Evolutionary conservation across 2,329 filamentous ascomycete genomes (phyloP).

Genomic region (Ophidiomyces ophidiicola): DNA sequence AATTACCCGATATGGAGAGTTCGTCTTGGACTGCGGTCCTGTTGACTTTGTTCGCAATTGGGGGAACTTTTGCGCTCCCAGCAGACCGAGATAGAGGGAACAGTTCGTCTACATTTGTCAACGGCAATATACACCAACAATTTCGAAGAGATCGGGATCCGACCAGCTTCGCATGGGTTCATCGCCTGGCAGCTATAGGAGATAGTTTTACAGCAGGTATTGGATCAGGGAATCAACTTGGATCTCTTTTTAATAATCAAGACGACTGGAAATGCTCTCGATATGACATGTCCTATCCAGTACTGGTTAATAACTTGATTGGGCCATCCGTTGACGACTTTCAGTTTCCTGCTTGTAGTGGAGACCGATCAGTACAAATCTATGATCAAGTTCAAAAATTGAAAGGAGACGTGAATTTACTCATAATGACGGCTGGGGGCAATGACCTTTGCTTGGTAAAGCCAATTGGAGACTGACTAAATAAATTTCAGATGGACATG

Average conservation of each 20-base stretch:
- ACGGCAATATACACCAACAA: too few relatives aligned
- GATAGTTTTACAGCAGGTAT: constrained; percentile 32
- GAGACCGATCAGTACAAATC: constrained; percentile 20
- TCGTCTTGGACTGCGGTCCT: too few relatives aligned
- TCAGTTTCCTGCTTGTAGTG: constrained; percentile 22
- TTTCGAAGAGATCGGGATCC: background rate
- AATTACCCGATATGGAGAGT: too few relatives aligned
- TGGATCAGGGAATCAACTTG: constrained; percentile 19
- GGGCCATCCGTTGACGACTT: constrained; percentile 20
- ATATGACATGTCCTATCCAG: constrained; percentile 22
- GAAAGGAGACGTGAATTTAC: constrained; percentile 23
- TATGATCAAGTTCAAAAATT: constrained; percentile 22
- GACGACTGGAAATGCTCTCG: constrained; percentile 22
- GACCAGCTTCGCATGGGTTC: constrained; percentile 20
- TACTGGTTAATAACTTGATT: constrained; percentile 19
- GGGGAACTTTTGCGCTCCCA: too few relatives aligned
- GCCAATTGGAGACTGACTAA: too few relatives aligned
- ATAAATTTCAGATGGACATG: too few relatives aligned
- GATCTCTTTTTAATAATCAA: constrained; percentile 1
- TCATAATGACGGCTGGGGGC: constrained; percentile 29
- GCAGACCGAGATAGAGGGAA: too few relatives aligned
- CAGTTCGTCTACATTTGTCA: too few relatives aligned
- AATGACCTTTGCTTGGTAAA: constrained; percentile 29
- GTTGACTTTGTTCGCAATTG: too few relatives aligned
- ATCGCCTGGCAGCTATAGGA: constrained; percentile 27